phyloP scores from a whole-genome alignment of 2,329 filamentous ascomycete genomes.

The Nothopassalora personata region DNA sequence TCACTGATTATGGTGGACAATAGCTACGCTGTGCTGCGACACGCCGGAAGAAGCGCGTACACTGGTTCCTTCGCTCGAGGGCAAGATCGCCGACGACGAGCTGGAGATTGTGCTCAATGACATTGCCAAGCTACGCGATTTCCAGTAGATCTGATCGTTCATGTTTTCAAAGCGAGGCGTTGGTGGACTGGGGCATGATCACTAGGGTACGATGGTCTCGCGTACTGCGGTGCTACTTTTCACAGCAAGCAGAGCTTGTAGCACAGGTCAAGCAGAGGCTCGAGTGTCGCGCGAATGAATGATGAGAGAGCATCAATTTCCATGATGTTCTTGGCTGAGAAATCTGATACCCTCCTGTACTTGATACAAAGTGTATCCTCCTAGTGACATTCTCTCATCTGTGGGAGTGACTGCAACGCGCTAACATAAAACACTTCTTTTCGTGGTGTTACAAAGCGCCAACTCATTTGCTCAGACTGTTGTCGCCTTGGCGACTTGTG shows the following conservation, averaged over 20 bases:
- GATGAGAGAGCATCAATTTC: background rate
- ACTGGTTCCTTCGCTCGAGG: slow-evolving; percentile 78
- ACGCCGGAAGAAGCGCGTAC: slow-evolving; percentile 94
- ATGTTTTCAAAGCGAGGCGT: slow-evolving; percentile 4
- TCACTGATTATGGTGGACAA: slow-evolving; percentile 10
- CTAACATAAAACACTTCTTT: background rate
- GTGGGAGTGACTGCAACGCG: background rate
- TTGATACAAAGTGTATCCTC: background rate
- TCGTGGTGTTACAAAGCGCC: background rate
- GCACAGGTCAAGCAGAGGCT: background rate
- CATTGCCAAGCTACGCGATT: slow-evolving; percentile 69
- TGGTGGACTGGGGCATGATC: background rate
- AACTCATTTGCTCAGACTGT: background rate
- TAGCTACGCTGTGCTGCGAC: slow-evolving; percentile 87
- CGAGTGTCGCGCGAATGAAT: background rate
- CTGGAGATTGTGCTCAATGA: slow-evolving; percentile 84
- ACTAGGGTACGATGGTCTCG: background rate
- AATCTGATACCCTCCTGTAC: background rate
- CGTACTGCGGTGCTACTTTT: background rate
- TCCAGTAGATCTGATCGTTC: slow-evolving; percentile 19
- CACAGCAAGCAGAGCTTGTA: background rate
- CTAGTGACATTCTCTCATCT: background rate
- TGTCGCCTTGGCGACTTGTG: background rate
- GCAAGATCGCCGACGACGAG: slow-evolving; percentile 88
- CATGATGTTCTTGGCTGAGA: background rate